Evolutionary conservation across 2,329 filamentous ascomycete species (phyloP), one percentile per base, ranked within the genome.

Genomic region (Stemphylium vesicarium): DNA sequence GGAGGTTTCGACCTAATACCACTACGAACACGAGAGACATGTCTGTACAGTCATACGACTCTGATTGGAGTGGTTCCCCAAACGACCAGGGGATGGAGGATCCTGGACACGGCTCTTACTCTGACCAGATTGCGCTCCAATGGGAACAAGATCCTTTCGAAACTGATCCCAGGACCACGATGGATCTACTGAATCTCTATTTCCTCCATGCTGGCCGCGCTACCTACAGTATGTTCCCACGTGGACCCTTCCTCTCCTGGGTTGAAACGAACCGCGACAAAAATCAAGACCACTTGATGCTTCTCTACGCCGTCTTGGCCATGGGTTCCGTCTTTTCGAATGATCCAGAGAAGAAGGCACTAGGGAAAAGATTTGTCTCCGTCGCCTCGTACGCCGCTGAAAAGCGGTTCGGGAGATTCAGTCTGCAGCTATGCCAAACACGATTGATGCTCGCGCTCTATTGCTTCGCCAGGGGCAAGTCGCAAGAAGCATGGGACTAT

Each of bases 391-490:
- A 84, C 64, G 86, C 85, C 2, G 78, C 82, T 38, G 78, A 82
- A 37, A 77, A 78, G 47, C 78, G 78, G 29, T 78, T 81, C 55
- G 81, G 84, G 16, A 77, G 69, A 7, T 81, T 85, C 54, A 84
- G 78, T 51, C 73, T 92, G 43, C 86, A 90, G 61, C 76, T 91
- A 39, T 85, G 87, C 11, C 89, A 91, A 69, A 84, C 83, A 41
- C 82, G 86, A 49, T 76, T 91, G n/a, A 78, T 91, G 13, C 79
- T 92, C 35, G 82, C 85, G 16, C 75, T 90, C 6, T 90, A 88
- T 73, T 85, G 87, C 60, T 85, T 88, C 56, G 84, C 87, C 1
- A 81, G 82, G 18, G 84, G 84, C 12, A 83, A 84, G n/a, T 75
- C 81, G 33, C 79, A 80, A 37, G 83, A 86, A 43, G 85, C 85